These are phyloP conservation scores for Gossypium gossypioides DNA, from an alignment of 441 rosid species.

Conservation along the genomic window DNA sequence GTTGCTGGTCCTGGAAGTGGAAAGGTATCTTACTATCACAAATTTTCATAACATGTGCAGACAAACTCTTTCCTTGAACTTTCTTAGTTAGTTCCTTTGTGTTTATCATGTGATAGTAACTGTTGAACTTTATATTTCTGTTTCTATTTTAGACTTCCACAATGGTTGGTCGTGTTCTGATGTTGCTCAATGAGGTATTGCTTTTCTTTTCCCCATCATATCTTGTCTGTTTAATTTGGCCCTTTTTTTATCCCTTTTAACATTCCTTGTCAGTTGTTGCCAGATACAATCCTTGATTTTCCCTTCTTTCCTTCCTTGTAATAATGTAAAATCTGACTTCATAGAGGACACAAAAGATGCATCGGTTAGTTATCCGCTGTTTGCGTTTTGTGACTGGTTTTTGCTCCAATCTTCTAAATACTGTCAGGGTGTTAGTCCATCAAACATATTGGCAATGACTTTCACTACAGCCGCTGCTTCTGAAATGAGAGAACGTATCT, in stretches of 20 bases:
- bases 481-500: slow-evolving; percentile 91
- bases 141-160: slow-evolving; percentile 68
- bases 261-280: not conserved
- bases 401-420: not conserved
- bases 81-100: slow-evolving; percentile 2
- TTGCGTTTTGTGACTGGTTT: not conserved
- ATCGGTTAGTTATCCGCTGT: not conserved
- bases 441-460: slow-evolving; percentile 94
- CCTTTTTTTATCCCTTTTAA: not conserved
- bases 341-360: not conserved
- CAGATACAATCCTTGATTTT: not conserved
- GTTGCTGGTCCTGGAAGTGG: slow-evolving; percentile 98
- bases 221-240: slow-evolving; percentile 9
- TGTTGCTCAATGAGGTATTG: slow-evolving; percentile 65
- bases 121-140: slow-evolving; percentile 19
- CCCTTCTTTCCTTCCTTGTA: not conserved
- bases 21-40: slow-evolving; percentile 39
- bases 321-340: not conserved
- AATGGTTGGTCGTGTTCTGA: slow-evolving; percentile 87
- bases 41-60: not conserved
- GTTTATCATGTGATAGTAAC: slow-evolving; percentile 11
- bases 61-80: slow-evolving; percentile 5
- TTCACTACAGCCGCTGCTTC: slow-evolving; percentile 92
- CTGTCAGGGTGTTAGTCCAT: slow-evolving; percentile 61
- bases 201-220: not conserved